Conservation (phyloP, 202 grass and related monocot species). For the Zizania palustris region DNA sequence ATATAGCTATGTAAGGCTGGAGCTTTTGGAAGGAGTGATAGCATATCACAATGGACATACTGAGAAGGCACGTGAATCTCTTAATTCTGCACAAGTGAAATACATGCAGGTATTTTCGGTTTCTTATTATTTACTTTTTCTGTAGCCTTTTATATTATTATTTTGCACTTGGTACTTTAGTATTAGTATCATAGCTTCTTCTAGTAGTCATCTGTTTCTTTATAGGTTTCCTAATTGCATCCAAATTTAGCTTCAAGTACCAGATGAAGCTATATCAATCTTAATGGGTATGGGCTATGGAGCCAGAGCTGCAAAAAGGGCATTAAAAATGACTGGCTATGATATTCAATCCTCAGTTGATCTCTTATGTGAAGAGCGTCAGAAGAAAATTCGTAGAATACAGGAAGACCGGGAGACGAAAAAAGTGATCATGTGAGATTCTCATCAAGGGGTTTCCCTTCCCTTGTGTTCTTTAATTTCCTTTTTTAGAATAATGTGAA, state of each 20-base stretch:
- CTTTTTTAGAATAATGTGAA: slow-evolving; percentile 23
- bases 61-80: slow-evolving; percentile 60
- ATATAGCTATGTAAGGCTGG: slow-evolving; percentile 89
- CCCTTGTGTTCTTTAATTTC: not conserved
- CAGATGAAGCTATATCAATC: slow-evolving; percentile 90
- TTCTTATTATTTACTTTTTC: not conserved
- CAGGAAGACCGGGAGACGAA: slow-evolving; percentile 61
- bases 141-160: not conserved
- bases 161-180: slow-evolving; percentile 9
- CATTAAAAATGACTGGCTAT: slow-evolving; percentile 85
- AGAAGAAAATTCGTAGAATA: slow-evolving; percentile 59
- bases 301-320: slow-evolving; percentile 72
- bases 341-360: slow-evolving; percentile 86
- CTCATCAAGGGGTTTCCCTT: slow-evolving; percentile 28
- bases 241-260: slow-evolving; percentile 80
- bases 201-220: slow-evolving; percentile 13
- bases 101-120: slow-evolving; percentile 70
- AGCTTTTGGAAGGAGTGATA: slow-evolving; percentile 97
- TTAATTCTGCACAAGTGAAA: slow-evolving; percentile 85
- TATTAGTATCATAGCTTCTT: slow-evolving; percentile 7
- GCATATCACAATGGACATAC: slow-evolving; percentile 82
- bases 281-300: slow-evolving; percentile 88
- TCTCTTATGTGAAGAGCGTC: slow-evolving; percentile 80
- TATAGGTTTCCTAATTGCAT: slow-evolving; percentile 33
- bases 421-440: slow-evolving; percentile 70